Conservation (phyloP, 1,139 yeast species). For the Yamadazyma aaseri region DNA sequence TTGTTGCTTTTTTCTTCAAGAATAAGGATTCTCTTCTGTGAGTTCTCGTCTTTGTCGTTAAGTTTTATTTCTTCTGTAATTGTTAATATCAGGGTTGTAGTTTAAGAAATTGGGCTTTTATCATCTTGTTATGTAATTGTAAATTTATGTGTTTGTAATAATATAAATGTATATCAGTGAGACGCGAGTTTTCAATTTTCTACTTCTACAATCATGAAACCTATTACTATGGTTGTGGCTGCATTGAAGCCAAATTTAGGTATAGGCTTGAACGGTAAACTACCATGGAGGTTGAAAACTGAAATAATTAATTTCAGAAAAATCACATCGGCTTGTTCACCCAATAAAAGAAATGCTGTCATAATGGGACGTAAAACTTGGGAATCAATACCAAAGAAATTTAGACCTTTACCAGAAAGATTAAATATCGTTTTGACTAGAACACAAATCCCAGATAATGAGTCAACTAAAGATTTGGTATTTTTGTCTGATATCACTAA, state of each 20-base stretch:
- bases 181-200: slow-evolving; percentile 1
- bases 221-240: slow-evolving; percentile 73
- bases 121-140: slow-evolving; percentile 2
- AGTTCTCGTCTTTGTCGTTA: slow-evolving; percentile 2
- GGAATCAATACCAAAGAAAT: slow-evolving; percentile 85
- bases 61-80: slow-evolving; percentile 2
- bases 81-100: slow-evolving; percentile 4
- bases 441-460: slow-evolving; percentile 20
- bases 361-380: slow-evolving; percentile 97
- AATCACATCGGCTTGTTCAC: slow-evolving; percentile 53
- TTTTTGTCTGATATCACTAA: slow-evolving; percentile 42
- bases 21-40: too few species aligned
- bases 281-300: slow-evolving; percentile 85
- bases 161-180: slow-evolving; percentile 1
- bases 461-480: slow-evolving; percentile 21
- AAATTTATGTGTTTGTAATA: slow-evolving; percentile 9
- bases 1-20: slow-evolving; percentile 1
- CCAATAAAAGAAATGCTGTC: slow-evolving; percentile 62
- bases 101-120: slow-evolving; percentile 6
- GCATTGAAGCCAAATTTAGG: slow-evolving; percentile 80
- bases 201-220: slow-evolving; percentile 5
- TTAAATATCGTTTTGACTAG: slow-evolving; percentile 75
- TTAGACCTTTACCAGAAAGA: slow-evolving; percentile 79
- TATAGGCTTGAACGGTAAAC: slow-evolving; percentile 74
- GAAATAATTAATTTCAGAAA: slow-evolving; percentile 85